phyloP scores from a whole-genome alignment of 2,329 filamentous ascomycete genomes.

The Cladosporium austrohemisphaericum region DNA sequence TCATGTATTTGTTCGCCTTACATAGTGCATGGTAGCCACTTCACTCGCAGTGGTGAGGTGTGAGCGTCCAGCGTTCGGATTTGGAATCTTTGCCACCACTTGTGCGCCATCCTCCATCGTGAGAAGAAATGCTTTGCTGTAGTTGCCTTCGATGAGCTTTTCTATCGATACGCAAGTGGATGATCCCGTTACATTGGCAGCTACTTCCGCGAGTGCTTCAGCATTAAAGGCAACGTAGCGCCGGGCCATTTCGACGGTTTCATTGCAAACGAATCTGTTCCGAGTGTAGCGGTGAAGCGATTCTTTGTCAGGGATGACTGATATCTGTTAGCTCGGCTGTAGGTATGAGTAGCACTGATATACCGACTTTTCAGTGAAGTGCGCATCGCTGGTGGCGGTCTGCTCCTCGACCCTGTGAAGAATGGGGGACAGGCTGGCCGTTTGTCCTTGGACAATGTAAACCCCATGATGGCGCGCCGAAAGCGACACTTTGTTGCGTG shows the following conservation, averaged over 20 bases:
- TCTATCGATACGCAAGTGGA: slow-evolving; percentile 14
- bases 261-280: slow-evolving; percentile 15
- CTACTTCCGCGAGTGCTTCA: slow-evolving; percentile 26
- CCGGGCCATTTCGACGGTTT: slow-evolving; percentile 15
- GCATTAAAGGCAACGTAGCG: slow-evolving; percentile 29
- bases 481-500: too few species aligned
- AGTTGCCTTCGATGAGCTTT: slow-evolving; percentile 34
- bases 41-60: slow-evolving; percentile 38
- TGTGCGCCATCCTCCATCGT: slow-evolving; percentile 35
- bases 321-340: background rate
- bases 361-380: too few species aligned
- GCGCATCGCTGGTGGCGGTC: too few species aligned
- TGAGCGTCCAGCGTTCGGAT: slow-evolving; percentile 34
- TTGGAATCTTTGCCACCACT: slow-evolving; percentile 37
- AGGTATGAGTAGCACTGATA: background rate
- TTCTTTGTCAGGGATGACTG: background rate
- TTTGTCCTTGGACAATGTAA: too few species aligned
- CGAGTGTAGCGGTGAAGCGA: background rate
- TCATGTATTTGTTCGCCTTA: slow-evolving; percentile 15
- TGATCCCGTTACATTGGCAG: slow-evolving; percentile 16
- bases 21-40: slow-evolving; percentile 38
- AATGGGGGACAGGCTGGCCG: too few species aligned
- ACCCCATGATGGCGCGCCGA: too few species aligned
- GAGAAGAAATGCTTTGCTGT: slow-evolving; percentile 35
- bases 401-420: too few species aligned